These are phyloP conservation scores for Hanseniaspora lachancei DNA, from an alignment of 805 yeast species.

Conservation along the genomic window DNA sequence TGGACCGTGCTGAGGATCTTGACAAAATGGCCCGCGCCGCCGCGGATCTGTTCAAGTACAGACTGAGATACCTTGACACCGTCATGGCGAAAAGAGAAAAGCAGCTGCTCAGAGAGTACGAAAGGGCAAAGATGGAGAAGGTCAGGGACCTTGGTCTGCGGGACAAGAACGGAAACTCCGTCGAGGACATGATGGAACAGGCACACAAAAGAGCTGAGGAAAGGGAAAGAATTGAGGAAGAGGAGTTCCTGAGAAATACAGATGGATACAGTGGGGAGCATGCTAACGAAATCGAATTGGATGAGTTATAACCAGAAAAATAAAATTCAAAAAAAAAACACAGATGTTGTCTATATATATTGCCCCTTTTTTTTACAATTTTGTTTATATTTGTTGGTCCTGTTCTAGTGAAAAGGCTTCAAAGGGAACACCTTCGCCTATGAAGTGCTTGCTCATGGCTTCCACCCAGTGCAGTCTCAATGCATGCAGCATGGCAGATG, in stretches of 20 bases:
- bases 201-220: slow-evolving; percentile 23
- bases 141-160: slow-evolving; percentile 13
- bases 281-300: slow-evolving; percentile 11
- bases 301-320: slow-evolving; percentile 15
- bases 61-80: slow-evolving; percentile 16
- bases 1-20: background rate
- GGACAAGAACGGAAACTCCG: slow-evolving; percentile 9
- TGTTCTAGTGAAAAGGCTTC: slow-evolving; percentile 66
- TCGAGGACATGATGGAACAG: slow-evolving; percentile 14
- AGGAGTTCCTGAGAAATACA: slow-evolving; percentile 10
- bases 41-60: slow-evolving; percentile 5
- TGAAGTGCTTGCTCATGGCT: slow-evolving; percentile 94
- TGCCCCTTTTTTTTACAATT: background rate
- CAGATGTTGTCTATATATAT: background rate
- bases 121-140: slow-evolving; percentile 24
- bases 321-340: background rate
- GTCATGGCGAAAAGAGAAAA: slow-evolving; percentile 22
- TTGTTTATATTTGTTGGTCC: background rate
- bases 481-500: slow-evolving; percentile 98
- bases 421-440: slow-evolving; percentile 88
- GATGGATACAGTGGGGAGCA: background rate
- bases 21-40: background rate
- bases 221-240: slow-evolving; percentile 15
- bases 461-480: slow-evolving; percentile 98
- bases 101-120: slow-evolving; percentile 19